Percentiles rank a stretch among this genome's conserved stretches.
Evolutionary conservation across 139 green algal genomes (phyloP).

Genomic region (Tetradesmus obliquus): DNA sequence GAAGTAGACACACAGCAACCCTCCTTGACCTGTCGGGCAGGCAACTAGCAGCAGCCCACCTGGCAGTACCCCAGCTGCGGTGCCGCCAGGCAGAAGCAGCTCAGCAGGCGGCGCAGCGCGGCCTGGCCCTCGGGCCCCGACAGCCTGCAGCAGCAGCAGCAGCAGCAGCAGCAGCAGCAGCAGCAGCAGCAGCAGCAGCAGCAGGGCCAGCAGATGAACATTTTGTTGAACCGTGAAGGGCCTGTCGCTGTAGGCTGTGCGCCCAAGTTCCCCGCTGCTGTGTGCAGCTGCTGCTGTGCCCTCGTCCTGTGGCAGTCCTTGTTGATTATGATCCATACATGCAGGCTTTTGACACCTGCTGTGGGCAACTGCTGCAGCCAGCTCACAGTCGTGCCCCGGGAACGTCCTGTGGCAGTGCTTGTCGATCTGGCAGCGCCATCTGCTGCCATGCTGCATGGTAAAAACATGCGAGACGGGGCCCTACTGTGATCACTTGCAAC

Average conservation of each 20-base stretch:
- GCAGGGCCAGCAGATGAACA: not conserved
- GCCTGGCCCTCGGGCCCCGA: not conserved
- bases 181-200: not conserved
- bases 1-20: too few species aligned
- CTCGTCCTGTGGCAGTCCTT: conserved; percentile 32
- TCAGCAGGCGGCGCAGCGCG: not conserved
- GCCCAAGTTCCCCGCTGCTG: not conserved
- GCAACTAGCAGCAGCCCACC: not conserved
- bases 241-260: not conserved
- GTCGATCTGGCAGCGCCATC: not conserved
- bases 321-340: too few species aligned
- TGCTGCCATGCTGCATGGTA: too few species aligned
- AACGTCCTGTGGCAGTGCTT: conserved; percentile 1
- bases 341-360: too few species aligned
- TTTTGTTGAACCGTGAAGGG: not conserved
- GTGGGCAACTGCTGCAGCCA: too few species aligned
- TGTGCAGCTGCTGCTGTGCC: not conserved
- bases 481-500: too few species aligned
- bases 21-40: too few species aligned
- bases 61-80: conserved; percentile 25
- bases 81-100: conserved; percentile 22
- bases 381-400: not conserved
- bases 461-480: too few species aligned
- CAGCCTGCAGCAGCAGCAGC: not conserved
- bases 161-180: not conserved